These are phyloP conservation scores for Hypsizygus ulmarius DNA, from an alignment of 1,284 basidiomycete genomes.

Conservation along the genomic window DNA sequence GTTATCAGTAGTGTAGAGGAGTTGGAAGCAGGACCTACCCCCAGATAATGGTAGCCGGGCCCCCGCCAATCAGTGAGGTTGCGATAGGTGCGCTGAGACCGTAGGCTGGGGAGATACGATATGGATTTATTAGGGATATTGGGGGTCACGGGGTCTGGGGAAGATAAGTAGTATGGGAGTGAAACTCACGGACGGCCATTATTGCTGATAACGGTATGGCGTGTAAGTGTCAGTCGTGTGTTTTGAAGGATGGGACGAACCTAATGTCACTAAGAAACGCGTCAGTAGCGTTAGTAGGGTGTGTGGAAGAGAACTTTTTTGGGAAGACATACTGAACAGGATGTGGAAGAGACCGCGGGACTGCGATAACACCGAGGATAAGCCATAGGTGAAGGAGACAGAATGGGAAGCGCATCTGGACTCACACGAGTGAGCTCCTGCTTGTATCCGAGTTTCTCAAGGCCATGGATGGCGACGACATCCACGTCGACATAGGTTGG, in stretches of 20 bases:
- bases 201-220: constrained; percentile 35
- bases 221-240: not conserved
- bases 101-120: constrained; percentile 37
- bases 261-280: constrained; percentile 40
- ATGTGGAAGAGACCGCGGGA: constrained; percentile 44
- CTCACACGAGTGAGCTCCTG: constrained; percentile 49
- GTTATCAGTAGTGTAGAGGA: not conserved
- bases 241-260: constrained; percentile 26
- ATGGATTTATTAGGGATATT: not conserved
- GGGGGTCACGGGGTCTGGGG: not conserved
- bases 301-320: not conserved
- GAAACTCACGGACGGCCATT: constrained; percentile 50
- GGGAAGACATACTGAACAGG: constrained; percentile 45
- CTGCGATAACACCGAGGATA: constrained; percentile 25
- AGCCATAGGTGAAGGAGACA: not conserved
- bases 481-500: not conserved
- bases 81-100: constrained; percentile 51
- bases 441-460: constrained; percentile 48
- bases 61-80: constrained; percentile 51
- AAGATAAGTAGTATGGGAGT: not conserved
- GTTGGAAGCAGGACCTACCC: constrained; percentile 32
- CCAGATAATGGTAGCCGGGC: constrained; percentile 53
- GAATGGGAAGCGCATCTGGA: not conserved
- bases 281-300: not conserved
- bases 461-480: constrained; percentile 25